Conservation (phyloP, 2,329 filamentous ascomycete species). For the Colletotrichum costaricense region DNA sequence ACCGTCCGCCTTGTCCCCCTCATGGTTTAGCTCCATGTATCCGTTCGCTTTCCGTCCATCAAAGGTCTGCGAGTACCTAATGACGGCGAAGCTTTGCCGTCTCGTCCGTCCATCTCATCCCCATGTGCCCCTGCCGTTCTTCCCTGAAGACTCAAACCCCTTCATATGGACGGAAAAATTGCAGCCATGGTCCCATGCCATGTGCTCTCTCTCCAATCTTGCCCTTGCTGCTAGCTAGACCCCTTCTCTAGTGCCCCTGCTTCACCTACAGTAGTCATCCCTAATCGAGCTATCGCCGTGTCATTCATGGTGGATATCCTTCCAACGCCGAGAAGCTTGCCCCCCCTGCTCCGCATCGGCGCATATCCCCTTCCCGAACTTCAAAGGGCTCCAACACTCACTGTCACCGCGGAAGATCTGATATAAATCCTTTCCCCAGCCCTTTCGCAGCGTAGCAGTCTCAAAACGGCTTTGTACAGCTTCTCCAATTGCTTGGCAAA, state of each 20-base stretch:
- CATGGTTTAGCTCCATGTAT: background rate
- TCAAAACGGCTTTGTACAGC: background rate
- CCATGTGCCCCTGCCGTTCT: background rate
- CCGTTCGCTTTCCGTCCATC: no score
- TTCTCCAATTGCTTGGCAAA: conserved; percentile 23
- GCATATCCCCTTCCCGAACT: background rate
- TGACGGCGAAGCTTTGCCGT: background rate
- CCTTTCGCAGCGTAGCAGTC: conserved; percentile 10
- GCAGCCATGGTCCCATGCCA: conserved; percentile 9
- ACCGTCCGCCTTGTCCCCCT: background rate
- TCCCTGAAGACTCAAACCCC: background rate
- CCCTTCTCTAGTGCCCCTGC: conserved; percentile 4
- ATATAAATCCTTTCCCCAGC: conserved; percentile 26
- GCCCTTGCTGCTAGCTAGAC: conserved; percentile 6
- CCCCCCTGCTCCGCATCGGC: background rate
- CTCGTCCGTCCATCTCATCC: background rate
- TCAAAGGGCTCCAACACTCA: background rate
- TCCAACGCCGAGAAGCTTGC: background rate
- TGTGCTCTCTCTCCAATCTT: background rate
- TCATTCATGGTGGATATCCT: conserved; percentile 18
- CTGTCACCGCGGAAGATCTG: background rate
- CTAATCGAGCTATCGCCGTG: conserved; percentile 1
- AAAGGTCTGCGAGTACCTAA: no score
- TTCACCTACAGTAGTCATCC: conserved; percentile 9
- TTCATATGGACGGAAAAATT: conserved; percentile 31